phyloP scores from a whole-genome alignment of 2,329 filamentous ascomycete species.

The Pseudogymnoascus sp. region DNA sequence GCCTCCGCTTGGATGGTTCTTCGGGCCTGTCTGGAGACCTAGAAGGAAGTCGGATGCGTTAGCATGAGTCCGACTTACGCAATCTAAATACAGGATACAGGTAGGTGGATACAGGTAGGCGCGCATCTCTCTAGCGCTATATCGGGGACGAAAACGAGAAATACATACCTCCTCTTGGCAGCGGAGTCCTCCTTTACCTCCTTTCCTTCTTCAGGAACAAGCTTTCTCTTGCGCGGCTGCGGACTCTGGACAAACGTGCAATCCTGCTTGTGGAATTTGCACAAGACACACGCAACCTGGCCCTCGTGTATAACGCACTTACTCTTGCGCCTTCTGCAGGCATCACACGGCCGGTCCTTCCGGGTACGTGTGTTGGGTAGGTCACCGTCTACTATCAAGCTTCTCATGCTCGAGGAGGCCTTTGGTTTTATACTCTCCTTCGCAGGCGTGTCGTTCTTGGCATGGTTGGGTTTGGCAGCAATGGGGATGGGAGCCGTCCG shows the following conservation, averaged over 20 bases:
- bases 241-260: slow-evolving; percentile 75
- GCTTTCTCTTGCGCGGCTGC: slow-evolving; percentile 72
- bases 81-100: neutral
- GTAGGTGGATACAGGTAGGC: neutral
- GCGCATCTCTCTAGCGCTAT: slow-evolving; percentile 14
- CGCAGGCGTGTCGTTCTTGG: slow-evolving; percentile 23
- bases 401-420: slow-evolving; percentile 43
- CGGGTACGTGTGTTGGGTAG: slow-evolving; percentile 37
- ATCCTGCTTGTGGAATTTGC: slow-evolving; percentile 69
- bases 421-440: slow-evolving; percentile 27
- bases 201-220: slow-evolving; percentile 48
- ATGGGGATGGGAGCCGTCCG: slow-evolving; percentile 61
- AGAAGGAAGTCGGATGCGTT: slow-evolving; percentile 21
- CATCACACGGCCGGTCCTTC: slow-evolving; percentile 58
- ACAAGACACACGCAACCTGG: slow-evolving; percentile 65
- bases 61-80: slow-evolving; percentile 15
- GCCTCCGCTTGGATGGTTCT: slow-evolving; percentile 43
- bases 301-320: slow-evolving; percentile 76
- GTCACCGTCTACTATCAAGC: slow-evolving; percentile 19
- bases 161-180: slow-evolving; percentile 60
- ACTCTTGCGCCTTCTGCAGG: slow-evolving; percentile 66
- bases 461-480: slow-evolving; percentile 50
- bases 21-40: slow-evolving; percentile 53
- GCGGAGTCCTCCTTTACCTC: slow-evolving; percentile 50
- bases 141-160: slow-evolving; percentile 21